Base-by-base conservation (phyloP, 129 eudicot genomes). In the Flaveria ramosissima region DNA sequence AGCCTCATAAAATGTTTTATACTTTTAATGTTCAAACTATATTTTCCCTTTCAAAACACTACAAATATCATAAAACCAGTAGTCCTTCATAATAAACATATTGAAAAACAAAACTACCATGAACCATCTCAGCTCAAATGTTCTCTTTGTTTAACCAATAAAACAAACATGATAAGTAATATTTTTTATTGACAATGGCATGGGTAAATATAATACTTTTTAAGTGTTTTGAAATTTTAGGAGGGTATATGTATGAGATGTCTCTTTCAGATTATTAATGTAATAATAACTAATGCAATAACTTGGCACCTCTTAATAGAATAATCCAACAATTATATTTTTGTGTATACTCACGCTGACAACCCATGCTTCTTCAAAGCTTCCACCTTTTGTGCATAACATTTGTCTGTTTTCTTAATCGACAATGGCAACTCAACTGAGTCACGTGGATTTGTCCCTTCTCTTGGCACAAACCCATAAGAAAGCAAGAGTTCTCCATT, bases 381-480 rank as follows among this genome's bases (percentile, higher is more conserved):
- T 84, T 88, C 89, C 72, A 87, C 43, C 73, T 93, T 93, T 75
- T 90, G 89, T 61, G 80, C 70, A 59, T 86, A 93, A 75, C 97
- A 93, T 70, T 80, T 82, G 81, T 93, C 97, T 43, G 98, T 86
- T 88, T 83, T 93, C 65, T 81, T 84, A 69, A 93, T 81, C 48
- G 97, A 86, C 68, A 93, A 72, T 45, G 87, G 74, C 52, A 93
- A 42, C 84, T 93, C 97, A 57, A 81, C 98, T 4, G 98, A 93
- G 76, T 93, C 98, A 43, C 87, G 59, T n/a, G 98, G 97, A 70
- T 93, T 93, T 47, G 98, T 88, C 32, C 98, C 98, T 75, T 93
- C 92, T 65, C 86, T 86, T 26, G 98, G 98, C 73, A 93, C 98
- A 85, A 93, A 93, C 70, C 98, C 98, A 68, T 93, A 93, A n/a